A percentile compares a stretch with the other conserved stretches of the same genome.
Evolutionary conservation across 148 eudicot genomes (phyloP).

Genomic region (Euryodendron excelsum): DNA sequence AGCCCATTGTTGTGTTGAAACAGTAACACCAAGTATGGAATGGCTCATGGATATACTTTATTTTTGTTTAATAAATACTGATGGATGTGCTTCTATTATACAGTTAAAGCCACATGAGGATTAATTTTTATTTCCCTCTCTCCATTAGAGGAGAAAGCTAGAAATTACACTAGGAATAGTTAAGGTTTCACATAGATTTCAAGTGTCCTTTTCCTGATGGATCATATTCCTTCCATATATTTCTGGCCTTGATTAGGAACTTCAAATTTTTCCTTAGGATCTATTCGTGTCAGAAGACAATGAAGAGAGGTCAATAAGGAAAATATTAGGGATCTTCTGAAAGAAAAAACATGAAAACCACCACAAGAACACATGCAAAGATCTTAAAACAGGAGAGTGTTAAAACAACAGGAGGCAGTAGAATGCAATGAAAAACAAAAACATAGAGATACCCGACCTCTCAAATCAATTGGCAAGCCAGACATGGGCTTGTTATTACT

Average conservation of each 20-base stretch:
- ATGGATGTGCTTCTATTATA: background rate
- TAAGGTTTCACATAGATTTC: background rate
- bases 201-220: background rate
- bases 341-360: background rate
- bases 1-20: background rate
- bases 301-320: background rate
- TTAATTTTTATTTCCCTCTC: background rate
- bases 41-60: background rate
- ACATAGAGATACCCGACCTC: constrained; percentile 46
- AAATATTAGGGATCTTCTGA: background rate
- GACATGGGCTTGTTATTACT: constrained; percentile 50
- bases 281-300: background rate
- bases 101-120: background rate
- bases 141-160: background rate
- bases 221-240: background rate
- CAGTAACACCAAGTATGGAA: background rate
- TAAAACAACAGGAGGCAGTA: background rate
- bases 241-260: background rate
- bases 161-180: background rate
- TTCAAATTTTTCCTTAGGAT: background rate
- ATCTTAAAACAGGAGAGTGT: background rate
- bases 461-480: constrained; percentile 82
- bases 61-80: too few species aligned
- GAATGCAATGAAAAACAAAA: background rate
- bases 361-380: background rate